Evolutionary conservation across 345 rosid genomes (phyloP).

Genomic region (Rhizophora mangle): DNA sequence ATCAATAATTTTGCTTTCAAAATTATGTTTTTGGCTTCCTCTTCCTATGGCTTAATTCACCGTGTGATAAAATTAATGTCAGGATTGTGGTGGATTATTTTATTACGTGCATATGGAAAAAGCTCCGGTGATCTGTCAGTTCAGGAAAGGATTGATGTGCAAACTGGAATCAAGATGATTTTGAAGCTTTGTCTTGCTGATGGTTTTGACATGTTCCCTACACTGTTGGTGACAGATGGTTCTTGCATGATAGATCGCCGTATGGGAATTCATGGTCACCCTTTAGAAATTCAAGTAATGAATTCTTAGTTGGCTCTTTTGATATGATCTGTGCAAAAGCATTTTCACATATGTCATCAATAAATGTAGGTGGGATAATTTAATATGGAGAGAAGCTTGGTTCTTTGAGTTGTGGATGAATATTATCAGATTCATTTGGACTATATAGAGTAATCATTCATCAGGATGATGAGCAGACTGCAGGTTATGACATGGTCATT

Average conservation of each 20-base stretch:
- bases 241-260: conserved; percentile 99
- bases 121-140: conserved; percentile 79
- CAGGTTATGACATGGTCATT: too few species aligned
- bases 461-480: too few species aligned
- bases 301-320: background rate
- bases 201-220: conserved; percentile 97
- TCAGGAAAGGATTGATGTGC: conserved; percentile 90
- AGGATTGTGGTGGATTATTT: conserved; percentile 98
- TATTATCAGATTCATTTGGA: too few species aligned
- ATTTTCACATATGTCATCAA: background rate
- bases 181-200: conserved; percentile 88
- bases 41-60: conserved; percentile 3
- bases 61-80: conserved; percentile 20
- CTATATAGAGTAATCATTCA: too few species aligned
- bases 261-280: conserved; percentile 98
- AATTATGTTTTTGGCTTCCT: background rate
- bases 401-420: too few species aligned
- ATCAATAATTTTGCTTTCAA: background rate
- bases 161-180: conserved; percentile 94
- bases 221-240: conserved; percentile 91
- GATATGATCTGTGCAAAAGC: background rate
- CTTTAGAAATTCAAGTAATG: conserved; percentile 85
- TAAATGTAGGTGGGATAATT: background rate
- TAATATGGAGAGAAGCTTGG: background rate
- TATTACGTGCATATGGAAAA: conserved; percentile 86